Evolutionary conservation across 2,329 filamentous ascomycete genomes (phyloP).

Genomic region (Xenoacremonium recifei): DNA sequence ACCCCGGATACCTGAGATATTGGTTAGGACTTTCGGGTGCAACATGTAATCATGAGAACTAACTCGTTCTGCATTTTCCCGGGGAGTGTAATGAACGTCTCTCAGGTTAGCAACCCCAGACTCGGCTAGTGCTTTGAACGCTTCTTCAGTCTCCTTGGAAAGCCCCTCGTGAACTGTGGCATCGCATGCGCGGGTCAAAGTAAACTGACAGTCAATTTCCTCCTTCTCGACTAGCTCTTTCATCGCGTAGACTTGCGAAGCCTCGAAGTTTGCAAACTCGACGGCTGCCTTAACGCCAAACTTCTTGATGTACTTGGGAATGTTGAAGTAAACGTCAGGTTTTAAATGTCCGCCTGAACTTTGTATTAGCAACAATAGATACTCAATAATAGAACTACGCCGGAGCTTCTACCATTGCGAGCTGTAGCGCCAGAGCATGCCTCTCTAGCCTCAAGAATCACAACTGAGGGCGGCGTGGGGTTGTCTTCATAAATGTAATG

Average conservation of each 20-base stretch:
- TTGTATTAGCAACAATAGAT: too few relatives aligned
- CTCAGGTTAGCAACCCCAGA: slow-evolving; percentile 30
- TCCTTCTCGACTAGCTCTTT: slow-evolving; percentile 36
- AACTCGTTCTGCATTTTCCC: background rate
- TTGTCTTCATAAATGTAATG: slow-evolving; percentile 36
- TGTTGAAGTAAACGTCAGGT: slow-evolving; percentile 13
- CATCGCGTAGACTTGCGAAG: slow-evolving; percentile 19
- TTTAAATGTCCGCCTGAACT: slow-evolving; percentile 19
- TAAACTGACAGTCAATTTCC: slow-evolving; percentile 42
- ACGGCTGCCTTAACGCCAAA: slow-evolving; percentile 17
- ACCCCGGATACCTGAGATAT: background rate
- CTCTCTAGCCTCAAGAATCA: slow-evolving; percentile 33
- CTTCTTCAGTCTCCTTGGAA: too few relatives aligned
- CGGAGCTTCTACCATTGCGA: slow-evolving; percentile 30
- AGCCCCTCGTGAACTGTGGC: slow-evolving; percentile 26
- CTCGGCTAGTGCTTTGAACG: too few relatives aligned
- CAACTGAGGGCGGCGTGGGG: slow-evolving; percentile 20
- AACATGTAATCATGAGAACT: too few relatives aligned
- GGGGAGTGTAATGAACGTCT: background rate
- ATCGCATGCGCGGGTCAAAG: slow-evolving; percentile 38
- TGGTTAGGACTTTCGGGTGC: too few relatives aligned
- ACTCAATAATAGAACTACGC: too few relatives aligned
- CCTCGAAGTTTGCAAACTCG: slow-evolving; percentile 18
- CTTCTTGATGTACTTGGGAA: background rate
- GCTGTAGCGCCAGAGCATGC: slow-evolving; percentile 38